Base-by-base conservation (phyloP, 2,329 filamentous ascomycete genomes). In the Dothidotthia symphoricarpi region DNA sequence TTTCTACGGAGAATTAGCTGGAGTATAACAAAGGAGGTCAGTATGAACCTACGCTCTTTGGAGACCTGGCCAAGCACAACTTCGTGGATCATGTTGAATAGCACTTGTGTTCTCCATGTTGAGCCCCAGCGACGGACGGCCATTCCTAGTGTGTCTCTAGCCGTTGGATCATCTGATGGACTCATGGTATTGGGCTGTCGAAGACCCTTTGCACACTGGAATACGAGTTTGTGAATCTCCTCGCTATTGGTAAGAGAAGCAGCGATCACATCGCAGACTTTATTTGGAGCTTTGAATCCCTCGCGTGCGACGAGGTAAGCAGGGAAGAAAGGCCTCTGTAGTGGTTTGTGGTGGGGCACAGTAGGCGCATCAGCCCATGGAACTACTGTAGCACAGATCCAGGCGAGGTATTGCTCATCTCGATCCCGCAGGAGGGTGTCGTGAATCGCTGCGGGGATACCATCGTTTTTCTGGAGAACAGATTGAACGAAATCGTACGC, bases 251-350 rank as follows among this genome's bases (percentile, higher is more conserved):
- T 73, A 33, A 84, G 74, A 7, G 85, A 78, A 15, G 80, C 78
- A 11, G 77, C 76, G 36, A 93, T 71, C 4, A 91, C 68, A 47
- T 82, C 81, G 28, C 77, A 79, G 4, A 88, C 70, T 61, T 85
- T 93, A 61, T 89, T 95, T 2, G 86, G 80, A 1, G 83, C 78
- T 57, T 85, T 88, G 61, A 95, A 81, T 4, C 88, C 88, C 61
- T 94, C 87, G 22, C 84, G 76, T 4, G 81, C 83, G 4, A 85
- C 83, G 19, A 80, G 70, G 3, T 77, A 76, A 3, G 82, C 76
- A 13, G 81, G 73, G 28, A 60, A 60, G 19, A 53, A 54, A 7
- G 62, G 57, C 16, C 51, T 41, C 27, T 55, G 57, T 5, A 47
- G 34, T n/a, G 53, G 51, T 35, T 66, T 66, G 1, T 83, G 80